Base-by-base conservation (phyloP, 2,329 filamentous ascomycete genomes). In the Elsinoe ampelina region DNA sequence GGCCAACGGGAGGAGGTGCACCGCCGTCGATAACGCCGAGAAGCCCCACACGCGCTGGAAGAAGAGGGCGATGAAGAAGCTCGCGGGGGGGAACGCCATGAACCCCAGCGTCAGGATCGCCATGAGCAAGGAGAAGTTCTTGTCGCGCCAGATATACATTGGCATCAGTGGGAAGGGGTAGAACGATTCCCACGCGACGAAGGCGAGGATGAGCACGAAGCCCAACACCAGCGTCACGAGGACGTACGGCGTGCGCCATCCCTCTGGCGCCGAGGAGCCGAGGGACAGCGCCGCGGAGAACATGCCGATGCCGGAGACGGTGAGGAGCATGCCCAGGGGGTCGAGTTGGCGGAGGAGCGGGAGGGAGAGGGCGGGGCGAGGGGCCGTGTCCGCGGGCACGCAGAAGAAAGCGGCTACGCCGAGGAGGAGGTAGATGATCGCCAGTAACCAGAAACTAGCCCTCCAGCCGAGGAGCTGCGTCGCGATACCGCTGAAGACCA, bases 21-120 rank as follows among this genome's bases (percentile, higher is more conserved):
- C 76, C 0, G 83, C 83, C 2, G 84, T 80, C 58, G 73, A 73
- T 1, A 87, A 71, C 0, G 84, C 75, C 0, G 76, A 75, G 57
- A 79, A 72, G 13, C 68, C 64, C 56, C 68, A 69, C 15, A 84
- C 68, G 35, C 80, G 71, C 66, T 87, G 83, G 71, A 87, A 80
- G 67, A 81, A 86, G 6, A 86, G 76, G 0, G 83, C 75, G 1
- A 84, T 70, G 79, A 82, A 86, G 67, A 87, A 86, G 15, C 76
- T 70, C 30, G 78, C 74, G 4, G 80, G 74, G 1, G 78, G 74
- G 63, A 87, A 87, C 4, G 78, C 77, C 70, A 85, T 80, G 63
- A 81, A 83, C 5, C 83, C 83, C 1, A 84, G 71, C 7, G 80
- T 74, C 22, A 83, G 71, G 3, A 80, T 77, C 5, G 71, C 63